Evolutionary conservation across 345 rosid species (phyloP).

Genomic region (Euphorbia pulcherrima): DNA sequence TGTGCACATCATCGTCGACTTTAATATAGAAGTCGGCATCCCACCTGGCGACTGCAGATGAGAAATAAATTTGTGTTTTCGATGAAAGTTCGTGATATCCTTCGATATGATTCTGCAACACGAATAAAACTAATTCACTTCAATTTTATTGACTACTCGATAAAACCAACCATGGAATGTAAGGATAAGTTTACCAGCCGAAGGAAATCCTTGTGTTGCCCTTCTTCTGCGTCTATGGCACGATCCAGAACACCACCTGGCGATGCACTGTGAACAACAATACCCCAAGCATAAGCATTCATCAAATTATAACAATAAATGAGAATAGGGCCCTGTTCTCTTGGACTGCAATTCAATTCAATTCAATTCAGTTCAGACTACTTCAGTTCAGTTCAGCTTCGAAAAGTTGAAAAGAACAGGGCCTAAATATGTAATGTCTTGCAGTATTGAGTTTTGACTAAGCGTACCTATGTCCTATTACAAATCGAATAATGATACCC

Average conservation of each 20-base stretch:
- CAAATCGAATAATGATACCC: constrained; percentile 59
- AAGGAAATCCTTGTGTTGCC: constrained; percentile 60
- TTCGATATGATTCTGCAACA: constrained; percentile 70
- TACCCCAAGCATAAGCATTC: constrained; percentile 6
- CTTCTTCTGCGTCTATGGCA: constrained; percentile 66
- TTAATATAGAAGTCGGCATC: constrained; percentile 81
- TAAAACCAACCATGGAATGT: background rate
- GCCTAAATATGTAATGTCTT: too few relatives aligned
- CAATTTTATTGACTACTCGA: constrained; percentile 2
- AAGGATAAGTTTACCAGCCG: constrained; percentile 43
- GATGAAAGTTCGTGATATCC: constrained; percentile 68
- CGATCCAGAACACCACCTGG: constrained; percentile 68
- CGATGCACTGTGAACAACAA: constrained; percentile 44
- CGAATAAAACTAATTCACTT: background rate
- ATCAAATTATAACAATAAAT: constrained; percentile 9
- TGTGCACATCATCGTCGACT: constrained; percentile 74
- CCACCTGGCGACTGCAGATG: constrained; percentile 65
- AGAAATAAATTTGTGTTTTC: constrained; percentile 65
- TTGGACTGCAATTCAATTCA: too few relatives aligned
- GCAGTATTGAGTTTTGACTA: constrained; percentile 16
- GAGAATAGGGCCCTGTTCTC: too few relatives aligned
- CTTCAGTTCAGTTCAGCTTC: too few relatives aligned
- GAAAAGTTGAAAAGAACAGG: too few relatives aligned
- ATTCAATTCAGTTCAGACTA: too few relatives aligned
- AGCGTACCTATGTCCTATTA: constrained; percentile 59